phyloP scores from a whole-genome alignment of 2,329 filamentous ascomycete species.

The Diaporthe citri region DNA sequence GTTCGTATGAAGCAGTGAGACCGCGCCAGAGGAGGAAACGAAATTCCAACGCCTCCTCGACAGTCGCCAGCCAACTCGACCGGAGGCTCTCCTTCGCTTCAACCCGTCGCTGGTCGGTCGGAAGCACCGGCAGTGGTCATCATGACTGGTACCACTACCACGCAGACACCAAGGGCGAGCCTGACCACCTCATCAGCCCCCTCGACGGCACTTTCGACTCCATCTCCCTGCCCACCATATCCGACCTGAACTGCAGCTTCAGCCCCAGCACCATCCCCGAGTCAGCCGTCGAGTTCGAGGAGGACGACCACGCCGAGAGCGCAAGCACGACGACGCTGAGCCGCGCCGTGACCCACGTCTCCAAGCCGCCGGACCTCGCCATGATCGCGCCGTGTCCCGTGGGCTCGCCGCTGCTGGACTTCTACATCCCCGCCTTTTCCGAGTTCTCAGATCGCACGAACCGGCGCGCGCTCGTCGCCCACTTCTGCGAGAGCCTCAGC shows the following conservation, averaged over 20 bases:
- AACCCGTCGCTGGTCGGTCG: constrained; percentile 40
- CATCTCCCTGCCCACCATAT: constrained; percentile 16
- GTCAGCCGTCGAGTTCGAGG: constrained; percentile 37
- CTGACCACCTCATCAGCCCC: constrained; percentile 38
- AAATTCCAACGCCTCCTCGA: constrained; percentile 47
- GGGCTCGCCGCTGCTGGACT: constrained; percentile 61
- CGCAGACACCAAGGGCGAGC: constrained; percentile 23
- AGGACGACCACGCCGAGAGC: constrained; percentile 25
- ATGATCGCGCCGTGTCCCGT: constrained; percentile 56
- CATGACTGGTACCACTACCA: constrained; percentile 36
- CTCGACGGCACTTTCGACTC: constrained; percentile 38
- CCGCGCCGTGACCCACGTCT: constrained; percentile 43
- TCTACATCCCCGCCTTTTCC: constrained; percentile 64
- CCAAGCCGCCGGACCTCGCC: constrained; percentile 52
- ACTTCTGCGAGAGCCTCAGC: constrained; percentile 74
- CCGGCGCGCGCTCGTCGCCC: constrained; percentile 68
- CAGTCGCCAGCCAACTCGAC: constrained; percentile 30
- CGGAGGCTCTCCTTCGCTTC: constrained; percentile 46
- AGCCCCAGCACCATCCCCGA: constrained; percentile 20
- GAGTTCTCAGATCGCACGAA: constrained; percentile 69
- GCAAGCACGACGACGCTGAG: constrained; percentile 16
- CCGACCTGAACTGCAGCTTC: constrained; percentile 32
- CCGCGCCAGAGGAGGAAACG: constrained; percentile 57
- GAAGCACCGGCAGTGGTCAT: constrained; percentile 33
- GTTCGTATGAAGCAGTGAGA: constrained; percentile 63